phyloP scores from a whole-genome alignment of 208 protist species.

The Trichomonas gallinae region DNA sequence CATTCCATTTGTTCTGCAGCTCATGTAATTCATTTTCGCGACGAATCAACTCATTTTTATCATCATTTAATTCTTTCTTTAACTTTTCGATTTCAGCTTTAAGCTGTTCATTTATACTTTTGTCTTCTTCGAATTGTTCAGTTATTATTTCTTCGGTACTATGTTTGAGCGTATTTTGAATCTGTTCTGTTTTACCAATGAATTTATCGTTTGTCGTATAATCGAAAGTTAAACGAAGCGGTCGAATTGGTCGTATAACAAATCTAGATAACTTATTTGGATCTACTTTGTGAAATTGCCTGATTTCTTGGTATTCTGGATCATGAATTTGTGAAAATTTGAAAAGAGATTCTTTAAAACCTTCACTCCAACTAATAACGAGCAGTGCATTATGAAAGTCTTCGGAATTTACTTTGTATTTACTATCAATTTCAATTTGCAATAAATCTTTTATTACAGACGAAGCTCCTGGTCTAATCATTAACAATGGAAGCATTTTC shows the following conservation, averaged over 20 bases:
- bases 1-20: not conserved
- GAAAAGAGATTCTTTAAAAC: not conserved
- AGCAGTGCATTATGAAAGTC: not conserved
- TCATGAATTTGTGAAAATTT: not conserved
- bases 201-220: too few species aligned
- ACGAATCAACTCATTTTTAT: not conserved
- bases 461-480: not conserved
- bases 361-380: not conserved
- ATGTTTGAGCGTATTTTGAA: too few species aligned
- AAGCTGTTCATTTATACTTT: not conserved
- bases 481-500: not conserved
- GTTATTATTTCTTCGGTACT: too few species aligned
- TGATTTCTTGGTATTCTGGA: not conserved
- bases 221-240: too few species aligned
- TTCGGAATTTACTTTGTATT: not conserved
- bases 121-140: not conserved
- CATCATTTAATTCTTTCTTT: not conserved
- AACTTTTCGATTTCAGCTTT: not conserved
- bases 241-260: too few species aligned
- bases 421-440: not conserved
- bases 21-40: not conserved
- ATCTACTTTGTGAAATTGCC: too few species aligned
- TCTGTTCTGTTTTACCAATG: too few species aligned
- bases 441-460: not conserved
- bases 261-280: too few species aligned